Evolutionary conservation across 1,139 yeast species (phyloP).

Genomic region (Zygoascus hellenicus): DNA sequence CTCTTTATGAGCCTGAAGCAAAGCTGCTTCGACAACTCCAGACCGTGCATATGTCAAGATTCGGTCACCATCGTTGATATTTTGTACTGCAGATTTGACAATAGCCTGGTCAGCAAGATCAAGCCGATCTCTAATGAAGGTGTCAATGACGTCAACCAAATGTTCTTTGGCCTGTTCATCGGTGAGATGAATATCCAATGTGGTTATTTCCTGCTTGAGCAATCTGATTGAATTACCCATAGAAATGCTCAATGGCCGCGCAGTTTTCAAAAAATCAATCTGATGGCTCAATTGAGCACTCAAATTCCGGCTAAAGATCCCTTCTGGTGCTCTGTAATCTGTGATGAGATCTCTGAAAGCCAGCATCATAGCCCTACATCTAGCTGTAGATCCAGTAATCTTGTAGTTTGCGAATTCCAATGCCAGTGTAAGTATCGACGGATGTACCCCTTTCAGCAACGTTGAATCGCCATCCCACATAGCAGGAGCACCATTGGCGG

Average conservation of each 20-base stretch:
- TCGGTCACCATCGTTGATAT: constrained; percentile 70
- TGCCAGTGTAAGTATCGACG: constrained; percentile 72
- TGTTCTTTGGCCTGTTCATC: constrained; percentile 70
- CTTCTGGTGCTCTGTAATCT: constrained; percentile 81
- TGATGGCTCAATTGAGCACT: constrained; percentile 90
- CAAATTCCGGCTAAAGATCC: constrained; percentile 79
- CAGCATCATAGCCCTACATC: constrained; percentile 79
- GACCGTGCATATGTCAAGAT: constrained; percentile 87
- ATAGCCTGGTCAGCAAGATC: constrained; percentile 81
- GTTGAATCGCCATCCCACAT: constrained; percentile 16
- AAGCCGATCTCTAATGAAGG: constrained; percentile 77
- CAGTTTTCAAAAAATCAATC: constrained; percentile 84
- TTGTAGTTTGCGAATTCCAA: constrained; percentile 77
- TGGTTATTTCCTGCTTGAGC: constrained; percentile 90
- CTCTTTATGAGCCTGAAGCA: constrained; percentile 61
- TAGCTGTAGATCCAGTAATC: constrained; percentile 82
- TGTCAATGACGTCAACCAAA: constrained; percentile 65
- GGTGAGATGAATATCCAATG: constrained; percentile 56
- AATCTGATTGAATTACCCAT: constrained; percentile 99
- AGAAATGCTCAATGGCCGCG: constrained; percentile 85
- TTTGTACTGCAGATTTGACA: constrained; percentile 71
- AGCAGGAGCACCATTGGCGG: constrained; percentile 24
- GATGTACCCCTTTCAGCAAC: constrained; percentile 66
- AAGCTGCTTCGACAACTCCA: constrained; percentile 69
- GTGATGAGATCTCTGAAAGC: constrained; percentile 76